These are phyloP conservation scores for Pyricularia sp. DNA, from an alignment of 2,329 filamentous ascomycete genomes.

Conservation along the genomic window DNA sequence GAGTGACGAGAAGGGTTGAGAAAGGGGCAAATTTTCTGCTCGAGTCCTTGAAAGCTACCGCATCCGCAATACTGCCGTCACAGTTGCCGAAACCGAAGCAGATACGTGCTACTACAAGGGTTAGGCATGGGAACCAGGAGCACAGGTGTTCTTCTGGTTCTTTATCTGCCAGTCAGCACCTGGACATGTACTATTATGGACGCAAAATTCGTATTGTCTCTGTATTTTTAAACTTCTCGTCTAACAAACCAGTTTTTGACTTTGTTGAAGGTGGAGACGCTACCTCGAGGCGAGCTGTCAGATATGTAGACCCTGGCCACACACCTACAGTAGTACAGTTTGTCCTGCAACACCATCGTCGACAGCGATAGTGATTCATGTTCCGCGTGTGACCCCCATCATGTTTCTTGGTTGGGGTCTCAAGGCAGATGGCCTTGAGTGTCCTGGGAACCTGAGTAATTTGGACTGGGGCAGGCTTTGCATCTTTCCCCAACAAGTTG, in stretches of 20 bases:
- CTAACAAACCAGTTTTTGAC: neutral
- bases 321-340: neutral
- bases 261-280: neutral
- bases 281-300: neutral
- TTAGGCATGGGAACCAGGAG: neutral
- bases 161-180: neutral
- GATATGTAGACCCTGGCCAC: neutral
- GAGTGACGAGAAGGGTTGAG: too few relatives aligned
- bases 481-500: neutral
- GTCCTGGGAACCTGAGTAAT: neutral
- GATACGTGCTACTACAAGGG: neutral
- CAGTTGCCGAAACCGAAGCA: neutral
- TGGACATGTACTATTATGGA: neutral
- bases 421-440: neutral
- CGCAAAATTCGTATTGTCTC: neutral
- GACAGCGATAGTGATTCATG: neutral
- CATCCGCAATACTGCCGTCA: neutral
- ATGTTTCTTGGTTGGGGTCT: neutral
- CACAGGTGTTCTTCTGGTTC: neutral
- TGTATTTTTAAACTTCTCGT: neutral
- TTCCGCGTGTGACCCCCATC: neutral
- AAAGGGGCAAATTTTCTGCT: neutral
- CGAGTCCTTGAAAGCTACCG: neutral
- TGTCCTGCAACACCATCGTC: neutral
- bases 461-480: neutral